Evolutionary conservation across 108 stramenopile species (phyloP), one percentile per base, ranked within the genome.

Genomic region (Asterionellopsis glacialis): DNA sequence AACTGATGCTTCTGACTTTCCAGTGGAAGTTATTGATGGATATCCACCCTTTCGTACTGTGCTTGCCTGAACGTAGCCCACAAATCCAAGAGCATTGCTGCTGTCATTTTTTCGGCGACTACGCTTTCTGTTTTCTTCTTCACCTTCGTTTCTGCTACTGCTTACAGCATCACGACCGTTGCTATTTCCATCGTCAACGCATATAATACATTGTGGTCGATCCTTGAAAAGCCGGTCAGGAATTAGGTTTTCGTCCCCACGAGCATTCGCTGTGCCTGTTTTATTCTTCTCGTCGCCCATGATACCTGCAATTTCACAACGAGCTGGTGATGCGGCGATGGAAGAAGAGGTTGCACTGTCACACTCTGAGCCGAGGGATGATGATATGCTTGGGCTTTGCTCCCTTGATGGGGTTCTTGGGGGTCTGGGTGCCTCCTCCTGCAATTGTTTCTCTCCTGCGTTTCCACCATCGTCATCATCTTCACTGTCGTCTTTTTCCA

Each of bases 181-280:
- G 18, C 43, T 57, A 49, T 39, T 63, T 14, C 61, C 55, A 41
- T 86, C 79, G 23, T 88, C 86, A 26, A 72, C 80, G 60, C 91
- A 88, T 57, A 92, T 88, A 23, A 92, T 92, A 42, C 91, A 92
- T 41, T 64, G 83, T 15, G 91, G 91, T 41, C 85, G 57, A 19
- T 67, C 68, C 16, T 63, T 67, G 18, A 92, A 48, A 28, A 89
- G 72, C 42, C 86, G 57, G 24, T 48, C 41, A 15, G 77, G 68
- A 56, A 74, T 73, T 13, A 41, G 42, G 25, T 54, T 47, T 14
- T 64, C 62, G 24, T 75, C 70, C 9, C 57, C 57, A 42, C 41
- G 2, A 16, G 41, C 10, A n/a, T 40, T 42, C 5, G 18, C 39
- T 14, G n/a, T 6, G 39, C 39, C 24, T 54, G 53, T 51, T 56